Evolutionary conservation across 2,329 filamentous ascomycete genomes (phyloP), one percentile per base, ranked within the genome.

Genomic region (Pyrenophora teres): DNA sequence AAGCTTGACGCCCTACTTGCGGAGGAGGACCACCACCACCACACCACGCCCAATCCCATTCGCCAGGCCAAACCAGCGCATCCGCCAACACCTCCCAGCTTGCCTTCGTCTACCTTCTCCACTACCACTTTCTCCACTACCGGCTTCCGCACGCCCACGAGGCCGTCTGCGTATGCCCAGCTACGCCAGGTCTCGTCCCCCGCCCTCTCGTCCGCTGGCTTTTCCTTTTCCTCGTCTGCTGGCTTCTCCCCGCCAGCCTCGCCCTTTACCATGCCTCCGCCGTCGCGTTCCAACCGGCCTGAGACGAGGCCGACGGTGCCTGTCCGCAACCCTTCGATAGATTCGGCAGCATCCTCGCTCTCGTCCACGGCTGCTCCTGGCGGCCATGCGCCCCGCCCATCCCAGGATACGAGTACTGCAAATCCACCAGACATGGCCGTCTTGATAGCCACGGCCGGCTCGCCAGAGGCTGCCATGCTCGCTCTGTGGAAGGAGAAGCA

Each of bases 401-500:
- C 84, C 0, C 80, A 83, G 40, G 87, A 81, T 21, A 56, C 60
- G 33, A 59, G 40, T 43, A 74, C 81, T 27, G 76, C 83, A n/a
- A 83, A 81, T 21, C 78, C 83, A n/a, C 81, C 87, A 12, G 92
- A 97, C 66, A 88, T 96, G 63, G 85, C 85, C 32, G 83, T 85
- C 60, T 79, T 97, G 30, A 89, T 97, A 59, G 84, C 88, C 65
- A 85, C 91, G 27, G 92, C 92, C 21, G 94, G 93, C 43, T 96
- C 91, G 45, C 83, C 92, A 13, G 93, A 99, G 71, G 90, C 89
- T 5, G 88, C 95, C 4, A 90, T 99, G 54, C 84, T 91, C 62
- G 90, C 94, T 65, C 78, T 99, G 42, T 77, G 97, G 58, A 95
- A 90, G 70, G 94, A 99, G 70, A 97, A 97, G 73, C 86, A 93